These are phyloP conservation scores for Cladosporium colombiae DNA, from an alignment of 2,329 filamentous ascomycete species.

Conservation along the genomic window DNA sequence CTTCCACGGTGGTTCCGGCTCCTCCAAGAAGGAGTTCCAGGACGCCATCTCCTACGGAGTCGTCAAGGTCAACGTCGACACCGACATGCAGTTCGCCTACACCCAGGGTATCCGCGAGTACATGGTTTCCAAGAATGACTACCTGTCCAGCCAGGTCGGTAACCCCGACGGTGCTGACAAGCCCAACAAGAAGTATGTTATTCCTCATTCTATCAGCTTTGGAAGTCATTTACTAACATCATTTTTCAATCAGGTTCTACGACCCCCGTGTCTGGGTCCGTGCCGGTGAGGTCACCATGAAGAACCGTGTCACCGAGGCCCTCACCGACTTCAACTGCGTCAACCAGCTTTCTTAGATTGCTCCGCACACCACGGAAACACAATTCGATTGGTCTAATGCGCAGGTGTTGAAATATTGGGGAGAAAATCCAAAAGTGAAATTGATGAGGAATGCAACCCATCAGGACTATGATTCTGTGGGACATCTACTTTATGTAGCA, in stretches of 20 bases:
- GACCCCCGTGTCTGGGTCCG: constrained; percentile 92
- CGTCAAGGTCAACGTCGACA: constrained; percentile 99
- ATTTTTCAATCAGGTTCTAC: constrained; percentile 42
- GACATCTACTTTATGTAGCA: constrained; percentile 6
- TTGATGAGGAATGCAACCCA: constrained; percentile 2
- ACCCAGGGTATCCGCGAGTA: constrained; percentile 91
- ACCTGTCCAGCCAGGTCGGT: constrained; percentile 81
- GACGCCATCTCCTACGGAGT: constrained; percentile 91
- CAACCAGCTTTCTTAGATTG: constrained; percentile 56
- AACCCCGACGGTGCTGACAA: constrained; percentile 96
- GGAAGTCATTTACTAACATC: constrained; percentile 36
- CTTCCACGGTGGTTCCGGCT: constrained; percentile 97
- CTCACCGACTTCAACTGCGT: constrained; percentile 91
- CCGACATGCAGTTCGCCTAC: constrained; percentile 96
- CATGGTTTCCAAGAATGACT: constrained; percentile 91
- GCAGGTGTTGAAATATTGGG: constrained; percentile 7
- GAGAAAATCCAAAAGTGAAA: constrained; percentile 1
- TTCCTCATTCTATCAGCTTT: not conserved
- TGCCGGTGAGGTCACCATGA: constrained; percentile 97
- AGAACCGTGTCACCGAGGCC: constrained; percentile 72
- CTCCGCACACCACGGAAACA: not conserved
- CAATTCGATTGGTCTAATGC: constrained; percentile 1
- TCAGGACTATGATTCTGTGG: not conserved
- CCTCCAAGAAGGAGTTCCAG: constrained; percentile 83
- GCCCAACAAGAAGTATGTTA: constrained; percentile 86